Conservation (phyloP, 306 rosid species). For the Cicer chorassanicum region DNA sequence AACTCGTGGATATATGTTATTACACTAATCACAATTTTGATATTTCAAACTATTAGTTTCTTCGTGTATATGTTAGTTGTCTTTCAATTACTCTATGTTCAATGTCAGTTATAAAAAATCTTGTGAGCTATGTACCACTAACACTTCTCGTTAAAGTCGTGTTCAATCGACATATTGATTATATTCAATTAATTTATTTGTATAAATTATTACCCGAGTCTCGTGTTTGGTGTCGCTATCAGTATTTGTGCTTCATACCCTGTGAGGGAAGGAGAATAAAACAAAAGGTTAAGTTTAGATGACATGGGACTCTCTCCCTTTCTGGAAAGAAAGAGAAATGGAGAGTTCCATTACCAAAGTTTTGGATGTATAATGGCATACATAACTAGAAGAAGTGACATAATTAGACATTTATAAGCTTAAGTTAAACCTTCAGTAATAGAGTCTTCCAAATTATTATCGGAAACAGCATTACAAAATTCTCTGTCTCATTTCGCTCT, state of each 20-base stretch:
- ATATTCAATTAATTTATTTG: neutral
- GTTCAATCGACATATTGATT: neutral
- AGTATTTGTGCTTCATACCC: too few relatives aligned
- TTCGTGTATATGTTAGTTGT: neutral
- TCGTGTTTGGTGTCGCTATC: too few relatives aligned
- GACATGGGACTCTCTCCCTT: neutral
- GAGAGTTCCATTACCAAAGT: too few relatives aligned
- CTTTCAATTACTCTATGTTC: neutral
- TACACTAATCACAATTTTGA: neutral
- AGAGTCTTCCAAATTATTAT: neutral
- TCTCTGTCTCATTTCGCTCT: neutral
- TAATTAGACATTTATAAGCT: too few relatives aligned
- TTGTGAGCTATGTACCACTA: too few relatives aligned
- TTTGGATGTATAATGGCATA: too few relatives aligned
- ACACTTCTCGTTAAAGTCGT: too few relatives aligned
- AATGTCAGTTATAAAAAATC: neutral
- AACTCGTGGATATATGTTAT: neutral
- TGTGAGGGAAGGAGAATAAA: neutral
- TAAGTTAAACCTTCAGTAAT: too few relatives aligned
- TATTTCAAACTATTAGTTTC: neutral
- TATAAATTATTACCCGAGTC: too few relatives aligned
- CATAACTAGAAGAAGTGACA: too few relatives aligned
- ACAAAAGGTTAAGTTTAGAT: neutral
- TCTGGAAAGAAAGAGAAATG: too few relatives aligned
- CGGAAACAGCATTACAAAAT: slow-evolving; percentile 20